Evolutionary conservation across 2,329 filamentous ascomycete species (phyloP).

Genomic region (Penicillium sp.): DNA sequence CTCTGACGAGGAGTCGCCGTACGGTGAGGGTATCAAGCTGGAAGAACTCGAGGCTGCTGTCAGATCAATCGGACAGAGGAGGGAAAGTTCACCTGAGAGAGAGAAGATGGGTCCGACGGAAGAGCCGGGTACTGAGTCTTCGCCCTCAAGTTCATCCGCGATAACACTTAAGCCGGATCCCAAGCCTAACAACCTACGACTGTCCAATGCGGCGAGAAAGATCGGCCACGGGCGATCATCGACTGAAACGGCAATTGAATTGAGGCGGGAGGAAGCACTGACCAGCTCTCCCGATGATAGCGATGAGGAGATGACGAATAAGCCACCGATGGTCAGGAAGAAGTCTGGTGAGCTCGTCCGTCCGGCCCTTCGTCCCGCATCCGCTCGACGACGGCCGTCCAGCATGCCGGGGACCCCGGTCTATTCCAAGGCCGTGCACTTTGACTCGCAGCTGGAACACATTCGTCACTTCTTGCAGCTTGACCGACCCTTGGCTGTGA

Average conservation of each 20-base stretch:
- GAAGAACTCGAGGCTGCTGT: constrained; percentile 76
- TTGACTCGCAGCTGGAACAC: constrained; percentile 93
- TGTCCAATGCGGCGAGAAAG: constrained; percentile 55
- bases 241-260: constrained; percentile 52
- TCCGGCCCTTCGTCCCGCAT: constrained; percentile 76
- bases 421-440: constrained; percentile 96
- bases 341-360: constrained; percentile 97
- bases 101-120: constrained; percentile 23
- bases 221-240: constrained; percentile 59
- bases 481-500: constrained; percentile 91
- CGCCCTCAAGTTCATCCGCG: constrained; percentile 22
- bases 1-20: constrained; percentile 64
- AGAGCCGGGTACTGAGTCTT: constrained; percentile 8
- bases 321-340: constrained; percentile 93
- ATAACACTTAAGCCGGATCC: constrained; percentile 26
- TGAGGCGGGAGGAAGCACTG: constrained; percentile 41
- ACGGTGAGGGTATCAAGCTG: constrained; percentile 47
- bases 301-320: constrained; percentile 60
- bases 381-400: constrained; percentile 70
- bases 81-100: constrained; percentile 29
- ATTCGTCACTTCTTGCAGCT: constrained; percentile 93
- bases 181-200: constrained; percentile 33
- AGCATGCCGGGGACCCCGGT: constrained; percentile 98
- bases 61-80: constrained; percentile 61
- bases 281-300: constrained; percentile 45